Conservation (phyloP, 352 stramenopile genomes). For the Pythium aphanidermatum region DNA sequence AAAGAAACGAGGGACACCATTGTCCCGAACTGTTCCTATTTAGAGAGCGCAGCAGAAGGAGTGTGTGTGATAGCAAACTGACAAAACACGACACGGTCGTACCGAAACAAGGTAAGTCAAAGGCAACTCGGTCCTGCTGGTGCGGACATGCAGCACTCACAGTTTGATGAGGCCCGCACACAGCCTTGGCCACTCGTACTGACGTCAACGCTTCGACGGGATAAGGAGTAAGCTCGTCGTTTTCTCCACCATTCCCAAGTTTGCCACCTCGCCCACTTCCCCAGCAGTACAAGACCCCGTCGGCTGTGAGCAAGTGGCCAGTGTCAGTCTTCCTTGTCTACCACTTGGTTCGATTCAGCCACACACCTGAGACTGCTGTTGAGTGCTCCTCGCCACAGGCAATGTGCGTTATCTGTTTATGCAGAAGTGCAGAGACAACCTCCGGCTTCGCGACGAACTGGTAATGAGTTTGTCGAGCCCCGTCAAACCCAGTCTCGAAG, state of each 20-base stretch:
- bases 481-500: constrained; percentile 64
- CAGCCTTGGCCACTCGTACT: constrained; percentile 44
- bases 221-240: constrained; percentile 49
- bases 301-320: constrained; percentile 16
- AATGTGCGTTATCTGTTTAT: constrained; percentile 35
- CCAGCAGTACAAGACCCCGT: constrained; percentile 67
- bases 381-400: constrained; percentile 67
- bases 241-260: constrained; percentile 49
- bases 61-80: constrained; percentile 43
- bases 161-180: constrained; percentile 54
- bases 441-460: constrained; percentile 47
- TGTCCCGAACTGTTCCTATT: constrained; percentile 11
- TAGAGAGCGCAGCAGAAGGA: constrained; percentile 18
- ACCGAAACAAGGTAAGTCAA: constrained; percentile 10
- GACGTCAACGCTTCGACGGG: constrained; percentile 46
- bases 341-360: too few relatives aligned
- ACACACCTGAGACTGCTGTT: constrained; percentile 46
- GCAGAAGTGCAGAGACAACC: constrained; percentile 39
- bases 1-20: neutral
- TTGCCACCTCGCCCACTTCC: constrained; percentile 58
- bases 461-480: constrained; percentile 57
- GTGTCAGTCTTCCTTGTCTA: too few relatives aligned
- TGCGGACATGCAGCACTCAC: too few relatives aligned
- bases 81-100: neutral
- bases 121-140: neutral